Evolutionary conservation across 495 filamentous ascomycete genomes (phyloP), one percentile per base, ranked within the genome.

Genomic region (Paragyromitra xinjiangensis): DNA sequence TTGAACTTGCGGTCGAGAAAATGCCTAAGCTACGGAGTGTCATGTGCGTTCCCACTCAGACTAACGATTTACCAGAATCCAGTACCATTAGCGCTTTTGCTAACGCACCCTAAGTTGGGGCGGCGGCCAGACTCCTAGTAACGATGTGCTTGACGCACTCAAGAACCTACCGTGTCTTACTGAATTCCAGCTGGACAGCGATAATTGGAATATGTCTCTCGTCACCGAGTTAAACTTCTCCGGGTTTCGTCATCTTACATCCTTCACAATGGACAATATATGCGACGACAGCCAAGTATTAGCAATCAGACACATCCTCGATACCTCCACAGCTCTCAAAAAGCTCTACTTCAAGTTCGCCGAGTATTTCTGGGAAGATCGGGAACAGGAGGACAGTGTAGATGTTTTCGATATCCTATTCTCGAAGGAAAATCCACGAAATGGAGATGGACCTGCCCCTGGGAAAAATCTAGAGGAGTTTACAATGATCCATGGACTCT

Each of bases 21-120:
- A 73, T 73, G 70, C 70, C 70, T 9, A 73, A 73, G 37, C 22
- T 73, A 40, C 51, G 50, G 48, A 55, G 61, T 67, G 66, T 73
- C 37, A 66, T 34, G 70, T 73, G 37, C 22, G 61, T 73, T 56
- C 62, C 70, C 48, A 19, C 12, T 24, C 42, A 34, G 55, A 61
- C 24, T 37, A 66, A 55, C 8, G n/a, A 24, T 64, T 56, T 22
- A 29, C 3, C 12, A 7, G 26, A 37, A 66, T 34, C 22, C 39
- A 7, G 19, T 37, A 29, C 24, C 53, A 22, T 14, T 68, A 39
- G 19, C 12, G 16, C 42, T 26, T 29, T 16, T 29, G 50, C 66
- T 69, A 12, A 69, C 55, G 12, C 22, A 34, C 34, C 37, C 29
- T 9, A 73, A 73, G 70, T 19, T 73, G 70, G 70, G 62, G 64